These are phyloP conservation scores for Litsea cubeba DNA, from an alignment of 164 flowering plant species.

Conservation along the genomic window DNA sequence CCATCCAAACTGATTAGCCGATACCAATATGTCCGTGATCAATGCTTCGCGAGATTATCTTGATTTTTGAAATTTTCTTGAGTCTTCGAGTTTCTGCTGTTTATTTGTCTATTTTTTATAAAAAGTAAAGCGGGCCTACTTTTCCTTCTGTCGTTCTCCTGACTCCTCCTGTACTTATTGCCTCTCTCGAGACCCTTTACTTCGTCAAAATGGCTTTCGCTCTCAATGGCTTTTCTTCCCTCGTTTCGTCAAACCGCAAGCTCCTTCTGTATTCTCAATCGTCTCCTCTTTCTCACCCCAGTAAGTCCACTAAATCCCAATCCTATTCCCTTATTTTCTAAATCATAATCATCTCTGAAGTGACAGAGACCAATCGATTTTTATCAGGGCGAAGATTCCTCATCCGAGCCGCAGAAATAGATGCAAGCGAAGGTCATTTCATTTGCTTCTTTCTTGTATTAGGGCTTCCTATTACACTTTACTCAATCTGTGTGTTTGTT, in stretches of 20 bases:
- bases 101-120: too few relatives aligned
- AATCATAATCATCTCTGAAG: neutral
- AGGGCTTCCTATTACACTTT: neutral
- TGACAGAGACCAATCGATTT: neutral
- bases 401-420: conserved; percentile 67
- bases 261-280: neutral
- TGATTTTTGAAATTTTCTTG: too few relatives aligned
- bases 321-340: neutral
- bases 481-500: neutral
- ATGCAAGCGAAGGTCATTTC: conserved; percentile 51
- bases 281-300: neutral
- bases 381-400: conserved; percentile 37
- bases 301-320: neutral
- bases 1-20: too few relatives aligned
- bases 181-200: neutral
- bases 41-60: too few relatives aligned
- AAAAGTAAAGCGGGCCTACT: too few relatives aligned
- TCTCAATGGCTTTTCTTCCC: neutral
- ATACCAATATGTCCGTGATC: too few relatives aligned
- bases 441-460: neutral
- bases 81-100: too few relatives aligned
- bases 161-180: too few relatives aligned
- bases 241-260: neutral
- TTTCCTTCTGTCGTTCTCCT: too few relatives aligned
- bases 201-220: neutral